Base-by-base conservation (phyloP, 306 rosid species). In the Quercus parvula region DNA sequence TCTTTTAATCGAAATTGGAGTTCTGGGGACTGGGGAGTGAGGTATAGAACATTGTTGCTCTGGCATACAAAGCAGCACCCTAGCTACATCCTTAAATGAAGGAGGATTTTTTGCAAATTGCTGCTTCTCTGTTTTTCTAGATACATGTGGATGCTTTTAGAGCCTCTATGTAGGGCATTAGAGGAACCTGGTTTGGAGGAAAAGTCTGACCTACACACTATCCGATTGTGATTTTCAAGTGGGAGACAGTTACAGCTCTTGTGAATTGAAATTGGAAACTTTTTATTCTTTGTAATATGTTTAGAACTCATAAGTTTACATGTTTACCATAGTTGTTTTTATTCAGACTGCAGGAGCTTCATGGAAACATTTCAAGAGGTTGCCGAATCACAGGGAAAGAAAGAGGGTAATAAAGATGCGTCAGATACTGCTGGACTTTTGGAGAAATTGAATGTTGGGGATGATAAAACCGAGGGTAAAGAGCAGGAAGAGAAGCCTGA, bases 321-420 rank as follows among this genome's bases (percentile, higher is more conserved):
- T 54, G 58, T 5, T 49, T 54, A 54, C 9, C 49, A 13, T 18
- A 35, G 19, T n/a, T 25, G 31, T 27, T 2, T 63, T 25, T 63
- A 13, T 55, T 54, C 76, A 74, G 78, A 74, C 33, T 58, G 69
- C 25, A 74, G 57, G 56, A 74, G 56, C 69, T 74, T 74, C 24
- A 74, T 74, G 69, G 46, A 52, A 58, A 74, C 10, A 5, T 20
- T 74, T 24, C 55, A 74, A 74, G 78, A 74, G 35, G 78, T 57
- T 56, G 78, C 78, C 0, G 78, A 74, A 74, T 31, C 78, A 19
- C 56, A 74, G 27, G 70, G 69, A 35, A 74, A 33, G 55, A 54
- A 38, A 5, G 78, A 74, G 56, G 78, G 20, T 30, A 68, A 19
- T 15, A 15, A 68, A 68, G 72, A 68, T 10, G 74, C 56, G 2